phyloP scores from a whole-genome alignment of 2,329 filamentous ascomycete species.

The Penicillium rolfsii region DNA sequence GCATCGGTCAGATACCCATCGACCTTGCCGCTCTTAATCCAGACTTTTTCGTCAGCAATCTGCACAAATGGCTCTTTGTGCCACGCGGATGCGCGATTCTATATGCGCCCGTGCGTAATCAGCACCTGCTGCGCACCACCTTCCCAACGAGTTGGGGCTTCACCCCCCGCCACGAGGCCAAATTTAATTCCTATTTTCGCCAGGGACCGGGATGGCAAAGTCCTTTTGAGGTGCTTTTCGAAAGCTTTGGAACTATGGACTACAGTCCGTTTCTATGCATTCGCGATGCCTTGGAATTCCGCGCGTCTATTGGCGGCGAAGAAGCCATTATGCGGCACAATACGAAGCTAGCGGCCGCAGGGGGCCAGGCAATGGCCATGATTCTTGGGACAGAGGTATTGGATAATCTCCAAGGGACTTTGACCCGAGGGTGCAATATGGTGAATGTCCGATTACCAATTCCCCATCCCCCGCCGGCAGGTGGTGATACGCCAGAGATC shows the following conservation, averaged over 20 bases:
- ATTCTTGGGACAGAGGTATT: slow-evolving; percentile 68
- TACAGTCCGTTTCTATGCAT: slow-evolving; percentile 69
- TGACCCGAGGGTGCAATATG: slow-evolving; percentile 58
- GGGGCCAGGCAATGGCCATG: slow-evolving; percentile 60
- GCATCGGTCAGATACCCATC: slow-evolving; percentile 72
- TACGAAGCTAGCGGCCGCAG: slow-evolving; percentile 62
- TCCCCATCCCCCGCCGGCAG: slow-evolving; percentile 27
- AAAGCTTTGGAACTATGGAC: slow-evolving; percentile 74
- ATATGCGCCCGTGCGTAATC: slow-evolving; percentile 73
- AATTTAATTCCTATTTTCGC: slow-evolving; percentile 2
- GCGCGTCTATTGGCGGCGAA: slow-evolving; percentile 69
- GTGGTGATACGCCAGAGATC: slow-evolving; percentile 38
- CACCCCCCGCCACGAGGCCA: slow-evolving; percentile 42
- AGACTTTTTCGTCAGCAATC: slow-evolving; percentile 82
- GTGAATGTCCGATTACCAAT: slow-evolving; percentile 73
- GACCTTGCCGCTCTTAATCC: slow-evolving; percentile 67
- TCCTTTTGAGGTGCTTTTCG: slow-evolving; percentile 67
- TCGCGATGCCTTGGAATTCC: slow-evolving; percentile 69
- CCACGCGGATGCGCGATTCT: slow-evolving; percentile 77
- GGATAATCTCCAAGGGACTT: slow-evolving; percentile 47
- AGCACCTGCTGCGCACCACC: slow-evolving; percentile 68
- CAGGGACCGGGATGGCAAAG: slow-evolving; percentile 46
- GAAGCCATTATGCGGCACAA: slow-evolving; percentile 65
- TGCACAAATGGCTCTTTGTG: slow-evolving; percentile 80
- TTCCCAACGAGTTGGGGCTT: slow-evolving; percentile 79